Conservation (phyloP, 2,329 filamentous ascomycete genomes). For the Didymella pomorum region DNA sequence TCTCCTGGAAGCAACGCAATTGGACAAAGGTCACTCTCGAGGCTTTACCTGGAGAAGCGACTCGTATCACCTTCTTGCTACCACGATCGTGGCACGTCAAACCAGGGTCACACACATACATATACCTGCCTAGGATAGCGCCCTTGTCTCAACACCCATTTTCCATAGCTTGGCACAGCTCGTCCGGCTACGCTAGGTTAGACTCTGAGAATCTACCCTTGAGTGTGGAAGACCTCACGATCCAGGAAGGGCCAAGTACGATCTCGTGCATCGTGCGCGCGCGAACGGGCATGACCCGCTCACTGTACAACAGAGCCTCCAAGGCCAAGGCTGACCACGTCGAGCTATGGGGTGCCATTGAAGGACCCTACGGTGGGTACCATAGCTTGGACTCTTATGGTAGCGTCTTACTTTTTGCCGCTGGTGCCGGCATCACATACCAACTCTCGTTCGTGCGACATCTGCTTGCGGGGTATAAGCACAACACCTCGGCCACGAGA, state of each 20-base stretch:
- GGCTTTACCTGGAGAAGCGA: slow-evolving; percentile 75
- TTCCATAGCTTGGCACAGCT: slow-evolving; percentile 76
- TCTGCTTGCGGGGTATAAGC: slow-evolving; percentile 58
- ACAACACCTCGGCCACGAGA: slow-evolving; percentile 77
- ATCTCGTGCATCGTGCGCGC: slow-evolving; percentile 78
- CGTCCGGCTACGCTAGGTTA: slow-evolving; percentile 47
- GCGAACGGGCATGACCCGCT: slow-evolving; percentile 82
- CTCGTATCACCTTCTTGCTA: slow-evolving; percentile 73
- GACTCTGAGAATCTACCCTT: slow-evolving; percentile 28
- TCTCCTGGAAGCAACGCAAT: slow-evolving; percentile 66
- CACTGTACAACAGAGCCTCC: slow-evolving; percentile 73
- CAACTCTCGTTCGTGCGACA: slow-evolving; percentile 85
- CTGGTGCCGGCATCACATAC: slow-evolving; percentile 91
- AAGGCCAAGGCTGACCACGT: slow-evolving; percentile 59
- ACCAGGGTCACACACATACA: slow-evolving; percentile 76
- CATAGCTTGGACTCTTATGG: slow-evolving; percentile 89
- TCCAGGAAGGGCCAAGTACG: slow-evolving; percentile 54
- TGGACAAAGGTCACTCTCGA: slow-evolving; percentile 64
- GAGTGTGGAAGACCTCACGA: slow-evolving; percentile 52
- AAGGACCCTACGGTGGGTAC: slow-evolving; percentile 80
- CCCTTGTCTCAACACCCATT: slow-evolving; percentile 78
- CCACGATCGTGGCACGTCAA: slow-evolving; percentile 74
- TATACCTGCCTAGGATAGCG: slow-evolving; percentile 75
- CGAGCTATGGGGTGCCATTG: slow-evolving; percentile 73
- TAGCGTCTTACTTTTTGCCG: slow-evolving; percentile 84